Percentiles rank a stretch among this genome's conserved stretches.
These are phyloP conservation scores for Verticillium klebahnii DNA, from an alignment of 2,329 filamentous ascomycete genomes.

Conservation along the genomic window DNA sequence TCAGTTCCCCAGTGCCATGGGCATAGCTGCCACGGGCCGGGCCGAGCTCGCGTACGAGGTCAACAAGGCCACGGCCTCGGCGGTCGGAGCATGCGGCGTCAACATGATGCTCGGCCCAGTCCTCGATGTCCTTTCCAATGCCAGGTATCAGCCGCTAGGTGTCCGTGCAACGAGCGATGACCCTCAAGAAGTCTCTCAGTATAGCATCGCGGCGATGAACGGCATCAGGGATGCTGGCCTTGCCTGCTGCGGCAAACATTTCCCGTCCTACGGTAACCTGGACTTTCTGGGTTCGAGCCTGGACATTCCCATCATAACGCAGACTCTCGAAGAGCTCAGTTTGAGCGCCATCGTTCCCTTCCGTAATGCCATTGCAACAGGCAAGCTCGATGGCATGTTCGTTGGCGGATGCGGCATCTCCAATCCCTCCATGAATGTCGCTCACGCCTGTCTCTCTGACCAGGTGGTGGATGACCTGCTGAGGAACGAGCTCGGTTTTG, in stretches of 20 bases:
- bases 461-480: conserved; percentile 89
- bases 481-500: conserved; percentile 82
- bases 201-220: conserved; percentile 84
- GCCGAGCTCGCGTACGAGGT: conserved; percentile 83
- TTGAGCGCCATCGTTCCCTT: conserved; percentile 91
- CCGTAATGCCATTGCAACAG: conserved; percentile 79
- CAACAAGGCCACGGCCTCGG: conserved; percentile 87
- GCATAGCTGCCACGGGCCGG: conserved; percentile 85
- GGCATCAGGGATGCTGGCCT: conserved; percentile 90
- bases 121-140: conserved; percentile 89
- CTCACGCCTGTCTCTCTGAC: conserved; percentile 89
- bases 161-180: conserved; percentile 90
- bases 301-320: conserved; percentile 92
- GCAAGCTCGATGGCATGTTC: conserved; percentile 86
- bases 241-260: conserved; percentile 90
- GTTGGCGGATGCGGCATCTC: conserved; percentile 92
- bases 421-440: conserved; percentile 86
- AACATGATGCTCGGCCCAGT: conserved; percentile 95
- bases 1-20: conserved; percentile 97
- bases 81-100: conserved; percentile 87
- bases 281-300: conserved; percentile 88
- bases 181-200: conserved; percentile 90
- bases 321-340: conserved; percentile 87
- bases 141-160: conserved; percentile 82
- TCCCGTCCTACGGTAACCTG: conserved; percentile 91